A percentile compares a stretch with the other conserved stretches of the same genome.
Conservation (phyloP, 441 rosid genomes). For the Adansonia madagascariensis region DNA sequence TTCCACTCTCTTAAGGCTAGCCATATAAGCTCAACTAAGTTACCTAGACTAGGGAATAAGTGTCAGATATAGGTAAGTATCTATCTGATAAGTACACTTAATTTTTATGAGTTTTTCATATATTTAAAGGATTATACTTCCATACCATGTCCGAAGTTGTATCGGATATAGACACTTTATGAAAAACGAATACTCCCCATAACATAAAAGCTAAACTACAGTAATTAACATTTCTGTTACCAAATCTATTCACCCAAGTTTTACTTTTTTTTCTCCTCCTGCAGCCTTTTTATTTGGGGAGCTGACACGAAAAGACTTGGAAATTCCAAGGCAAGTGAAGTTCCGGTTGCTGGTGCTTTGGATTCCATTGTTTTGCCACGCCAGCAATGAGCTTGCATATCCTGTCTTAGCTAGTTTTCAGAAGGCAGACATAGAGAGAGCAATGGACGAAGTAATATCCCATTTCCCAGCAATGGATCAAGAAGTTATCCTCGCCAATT, state of each 20-base stretch:
- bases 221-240: background rate
- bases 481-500: slow-evolving; percentile 70
- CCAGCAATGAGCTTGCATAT: slow-evolving; percentile 58
- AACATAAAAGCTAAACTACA: background rate
- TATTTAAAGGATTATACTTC: too few species aligned
- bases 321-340: slow-evolving; percentile 53
- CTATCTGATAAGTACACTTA: too few species aligned
- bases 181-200: too few species aligned
- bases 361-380: slow-evolving; percentile 70
- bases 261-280: background rate
- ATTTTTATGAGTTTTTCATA: too few species aligned
- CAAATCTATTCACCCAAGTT: background rate
- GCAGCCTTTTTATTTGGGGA: slow-evolving; percentile 63
- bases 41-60: too few species aligned
- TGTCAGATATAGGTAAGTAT: too few species aligned
- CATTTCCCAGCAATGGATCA: slow-evolving; percentile 59
- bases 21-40: background rate
- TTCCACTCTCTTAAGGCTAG: background rate
- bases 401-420: slow-evolving; percentile 46
- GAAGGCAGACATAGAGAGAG: slow-evolving; percentile 64
- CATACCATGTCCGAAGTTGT: too few species aligned
- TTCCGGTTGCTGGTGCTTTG: slow-evolving; percentile 63
- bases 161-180: too few species aligned
- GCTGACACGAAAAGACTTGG: slow-evolving; percentile 37
- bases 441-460: slow-evolving; percentile 63